Percentiles rank a stretch among this genome's conserved stretches.
Conservation (phyloP, 176 grass and related monocot genomes). For the Hordeum marinum region DNA sequence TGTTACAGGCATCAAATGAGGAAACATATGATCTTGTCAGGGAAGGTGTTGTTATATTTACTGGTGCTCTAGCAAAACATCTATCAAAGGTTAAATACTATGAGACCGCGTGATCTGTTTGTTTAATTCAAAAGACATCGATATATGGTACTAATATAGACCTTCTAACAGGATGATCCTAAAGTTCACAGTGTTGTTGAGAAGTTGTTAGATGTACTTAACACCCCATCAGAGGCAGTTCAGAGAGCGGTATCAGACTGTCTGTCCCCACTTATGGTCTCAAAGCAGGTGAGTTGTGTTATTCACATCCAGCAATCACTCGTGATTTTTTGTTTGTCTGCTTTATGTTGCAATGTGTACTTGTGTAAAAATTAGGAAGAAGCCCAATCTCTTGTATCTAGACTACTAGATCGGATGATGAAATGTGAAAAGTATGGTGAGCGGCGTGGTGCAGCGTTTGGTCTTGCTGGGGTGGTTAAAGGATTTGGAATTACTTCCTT, state of each 20-base stretch:
- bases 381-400: slow-evolving; percentile 73
- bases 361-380: slow-evolving; percentile 63
- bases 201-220: slow-evolving; percentile 90
- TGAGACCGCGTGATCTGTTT: slow-evolving; percentile 5
- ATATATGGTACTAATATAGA: slow-evolving; percentile 12
- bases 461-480: slow-evolving; percentile 95
- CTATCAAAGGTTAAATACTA: slow-evolving; percentile 69
- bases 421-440: slow-evolving; percentile 95
- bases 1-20: slow-evolving; percentile 76
- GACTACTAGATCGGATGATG: slow-evolving; percentile 80
- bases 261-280: slow-evolving; percentile 89
- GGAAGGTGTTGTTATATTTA: slow-evolving; percentile 99
- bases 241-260: slow-evolving; percentile 94
- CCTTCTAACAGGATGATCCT: slow-evolving; percentile 79
- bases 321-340: not conserved
- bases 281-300: slow-evolving; percentile 58
- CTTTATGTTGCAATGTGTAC: slow-evolving; percentile 10
- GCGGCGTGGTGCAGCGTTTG: slow-evolving; percentile 91
- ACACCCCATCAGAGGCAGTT: slow-evolving; percentile 95
- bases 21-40: slow-evolving; percentile 95
- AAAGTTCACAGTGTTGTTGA: slow-evolving; percentile 98
- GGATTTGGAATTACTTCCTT: slow-evolving; percentile 87
- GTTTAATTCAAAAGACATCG: slow-evolving; percentile 10
- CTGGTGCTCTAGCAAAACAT: slow-evolving; percentile 98
- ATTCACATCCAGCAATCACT: not conserved